These are phyloP conservation scores for Penicillium sp. DNA, from an alignment of 2,329 filamentous ascomycete genomes.

Conservation along the genomic window DNA sequence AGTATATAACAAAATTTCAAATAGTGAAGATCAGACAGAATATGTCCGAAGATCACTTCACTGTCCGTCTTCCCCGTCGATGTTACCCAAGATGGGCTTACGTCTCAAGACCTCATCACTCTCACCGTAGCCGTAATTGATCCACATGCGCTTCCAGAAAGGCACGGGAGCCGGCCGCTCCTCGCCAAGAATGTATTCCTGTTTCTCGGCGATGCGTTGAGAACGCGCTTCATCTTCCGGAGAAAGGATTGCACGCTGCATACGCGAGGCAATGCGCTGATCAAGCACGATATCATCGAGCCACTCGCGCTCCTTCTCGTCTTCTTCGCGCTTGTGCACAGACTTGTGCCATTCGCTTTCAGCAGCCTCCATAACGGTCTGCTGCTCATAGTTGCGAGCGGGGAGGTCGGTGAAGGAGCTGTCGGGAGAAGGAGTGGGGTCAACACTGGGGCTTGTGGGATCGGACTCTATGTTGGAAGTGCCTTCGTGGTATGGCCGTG, in stretches of 20 bases:
- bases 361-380: constrained; percentile 64
- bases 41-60: neutral
- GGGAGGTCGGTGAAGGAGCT: constrained; percentile 25
- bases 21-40: neutral
- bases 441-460: constrained; percentile 9
- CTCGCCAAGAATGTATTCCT: constrained; percentile 69
- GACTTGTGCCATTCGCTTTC: constrained; percentile 82
- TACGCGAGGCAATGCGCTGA: constrained; percentile 68
- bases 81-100: constrained; percentile 41
- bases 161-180: constrained; percentile 34
- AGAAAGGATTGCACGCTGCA: constrained; percentile 72
- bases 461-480: constrained; percentile 22
- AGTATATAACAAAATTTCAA: constrained; percentile 14
- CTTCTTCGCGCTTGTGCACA: constrained; percentile 56
- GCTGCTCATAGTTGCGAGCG: constrained; percentile 57
- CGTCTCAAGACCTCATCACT: constrained; percentile 36
- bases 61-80: constrained; percentile 31
- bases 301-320: constrained; percentile 69
- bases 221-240: constrained; percentile 69
- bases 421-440: constrained; percentile 42
- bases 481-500: constrained; percentile 39
- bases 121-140: constrained; percentile 41
- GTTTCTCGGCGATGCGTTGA: constrained; percentile 58
- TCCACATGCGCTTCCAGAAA: constrained; percentile 40
- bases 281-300: constrained; percentile 72